Conservation (phyloP, 2,329 filamentous ascomycete species). For the Achaetomium macrosporum region DNA sequence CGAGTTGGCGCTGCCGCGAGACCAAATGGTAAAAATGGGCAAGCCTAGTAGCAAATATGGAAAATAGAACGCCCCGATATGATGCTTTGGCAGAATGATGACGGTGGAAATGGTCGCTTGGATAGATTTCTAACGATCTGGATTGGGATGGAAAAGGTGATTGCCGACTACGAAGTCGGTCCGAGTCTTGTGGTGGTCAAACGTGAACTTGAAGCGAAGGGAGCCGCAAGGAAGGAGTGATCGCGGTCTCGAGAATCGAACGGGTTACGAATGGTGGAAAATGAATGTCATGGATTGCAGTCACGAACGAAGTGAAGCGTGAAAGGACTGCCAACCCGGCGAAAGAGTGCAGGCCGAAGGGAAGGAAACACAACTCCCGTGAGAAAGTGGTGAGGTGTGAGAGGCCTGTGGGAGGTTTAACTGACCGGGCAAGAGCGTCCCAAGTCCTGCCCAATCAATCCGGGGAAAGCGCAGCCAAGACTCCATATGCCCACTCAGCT, state of each 20-base stretch:
- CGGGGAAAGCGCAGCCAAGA: constrained; percentile 8
- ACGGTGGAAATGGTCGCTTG: too few relatives aligned
- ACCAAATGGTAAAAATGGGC: background rate
- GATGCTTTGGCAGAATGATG: background rate
- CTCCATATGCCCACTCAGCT: too few relatives aligned
- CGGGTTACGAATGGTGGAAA: background rate
- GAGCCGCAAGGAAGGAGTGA: constrained; percentile 13
- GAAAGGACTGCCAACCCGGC: constrained; percentile 2
- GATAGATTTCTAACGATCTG: too few relatives aligned
- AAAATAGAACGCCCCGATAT: background rate
- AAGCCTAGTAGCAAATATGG: background rate
- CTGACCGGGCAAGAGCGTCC: background rate
- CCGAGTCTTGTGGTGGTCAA: background rate
- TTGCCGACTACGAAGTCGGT: background rate
- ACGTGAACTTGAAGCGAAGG: background rate
- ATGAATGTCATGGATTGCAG: constrained; percentile 14
- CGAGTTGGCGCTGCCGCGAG: background rate
- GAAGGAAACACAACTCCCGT: constrained; percentile 4
- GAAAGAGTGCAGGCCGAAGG: constrained; percentile 3
- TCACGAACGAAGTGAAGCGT: constrained; percentile 2
- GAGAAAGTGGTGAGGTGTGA: constrained; percentile 5
- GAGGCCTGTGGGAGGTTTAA: constrained; percentile 13
- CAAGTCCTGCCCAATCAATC: constrained; percentile 13
- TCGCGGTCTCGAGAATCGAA: constrained; percentile 7
- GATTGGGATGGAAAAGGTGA: too few relatives aligned